Conservation (phyloP, 805 yeast species). For the Candida maltosa region DNA sequence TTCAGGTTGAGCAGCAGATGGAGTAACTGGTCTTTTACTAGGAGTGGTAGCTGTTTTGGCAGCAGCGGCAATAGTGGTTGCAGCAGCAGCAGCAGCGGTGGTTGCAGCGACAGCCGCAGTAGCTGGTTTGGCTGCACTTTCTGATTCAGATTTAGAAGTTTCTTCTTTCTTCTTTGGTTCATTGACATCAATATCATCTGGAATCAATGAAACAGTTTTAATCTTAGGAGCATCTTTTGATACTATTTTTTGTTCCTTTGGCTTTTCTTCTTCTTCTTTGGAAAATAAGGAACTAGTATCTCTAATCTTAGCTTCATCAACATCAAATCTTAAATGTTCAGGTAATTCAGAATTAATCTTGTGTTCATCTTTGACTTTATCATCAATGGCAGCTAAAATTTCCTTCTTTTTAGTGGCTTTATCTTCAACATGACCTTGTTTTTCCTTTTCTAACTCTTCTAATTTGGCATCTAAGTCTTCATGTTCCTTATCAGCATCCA, state of each 20-base stretch:
- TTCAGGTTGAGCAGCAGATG: conserved; percentile 10
- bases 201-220: conserved; percentile 7
- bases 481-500: conserved; percentile 22
- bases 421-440: conserved; percentile 29
- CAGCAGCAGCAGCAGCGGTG: conserved; percentile 5
- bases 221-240: conserved; percentile 13
- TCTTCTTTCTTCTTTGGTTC: conserved; percentile 8
- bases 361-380: conserved; percentile 44
- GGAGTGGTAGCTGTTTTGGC: conserved; percentile 1
- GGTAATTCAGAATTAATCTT: conserved; percentile 49
- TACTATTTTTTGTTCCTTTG: not conserved
- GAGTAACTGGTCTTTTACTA: conserved; percentile 6
- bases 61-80: conserved; percentile 7
- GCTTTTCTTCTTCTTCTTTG: conserved; percentile 19
- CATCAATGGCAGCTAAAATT: conserved; percentile 26
- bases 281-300: conserved; percentile 40
- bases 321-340: conserved; percentile 43
- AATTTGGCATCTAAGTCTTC: conserved; percentile 41
- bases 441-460: conserved; percentile 39
- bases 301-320: conserved; percentile 32
- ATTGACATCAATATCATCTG: no score
- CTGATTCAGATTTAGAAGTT: conserved; percentile 4
- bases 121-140: conserved; percentile 1
- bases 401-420: conserved; percentile 34
- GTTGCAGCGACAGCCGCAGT: not conserved